Percentiles rank a stretch among this genome's conserved stretches.
Evolutionary conservation across 345 rosid genomes (phyloP).

Genomic region (Sonneratia caseolaris): DNA sequence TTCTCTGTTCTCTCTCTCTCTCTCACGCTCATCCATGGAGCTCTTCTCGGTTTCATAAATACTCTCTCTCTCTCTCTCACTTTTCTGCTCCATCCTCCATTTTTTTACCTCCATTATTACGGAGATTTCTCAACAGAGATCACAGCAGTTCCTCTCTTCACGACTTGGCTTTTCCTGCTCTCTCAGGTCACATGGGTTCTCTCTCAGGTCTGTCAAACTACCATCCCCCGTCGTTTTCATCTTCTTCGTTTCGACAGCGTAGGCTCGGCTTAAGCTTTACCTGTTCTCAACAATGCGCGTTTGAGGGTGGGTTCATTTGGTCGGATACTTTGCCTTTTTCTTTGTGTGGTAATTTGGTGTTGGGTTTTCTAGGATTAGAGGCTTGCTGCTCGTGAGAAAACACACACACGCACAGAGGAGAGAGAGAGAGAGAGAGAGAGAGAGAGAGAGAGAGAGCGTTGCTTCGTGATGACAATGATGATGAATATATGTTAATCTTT

Average conservation of each 20-base stretch:
- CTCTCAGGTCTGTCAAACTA: not conserved
- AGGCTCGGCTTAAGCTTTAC: not conserved
- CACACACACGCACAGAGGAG: no score
- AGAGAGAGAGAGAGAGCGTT: no score
- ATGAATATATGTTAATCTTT: not conserved
- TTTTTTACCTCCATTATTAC: slow-evolving; percentile 1
- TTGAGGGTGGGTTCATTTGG: not conserved
- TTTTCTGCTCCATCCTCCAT: not conserved
- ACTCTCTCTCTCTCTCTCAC: not conserved
- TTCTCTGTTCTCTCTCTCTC: not conserved
- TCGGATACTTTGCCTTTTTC: not conserved
- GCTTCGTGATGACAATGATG: not conserved
- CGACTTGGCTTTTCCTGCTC: not conserved
- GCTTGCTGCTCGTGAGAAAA: not conserved
- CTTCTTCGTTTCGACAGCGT: not conserved
- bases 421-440: no score
- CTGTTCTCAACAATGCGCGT: not conserved
- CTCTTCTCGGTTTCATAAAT: slow-evolving; percentile 3
- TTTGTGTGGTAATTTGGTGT: not conserved
- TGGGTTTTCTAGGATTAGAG: not conserved
- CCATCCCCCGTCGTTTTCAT: not conserved
- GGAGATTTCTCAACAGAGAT: not conserved
- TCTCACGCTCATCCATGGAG: slow-evolving; percentile 7
- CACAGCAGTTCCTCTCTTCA: not conserved
- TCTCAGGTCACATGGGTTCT: slow-evolving; percentile 1